phyloP scores from a whole-genome alignment of 371 early-diverging fungal genomes.

The Circinella minor region DNA sequence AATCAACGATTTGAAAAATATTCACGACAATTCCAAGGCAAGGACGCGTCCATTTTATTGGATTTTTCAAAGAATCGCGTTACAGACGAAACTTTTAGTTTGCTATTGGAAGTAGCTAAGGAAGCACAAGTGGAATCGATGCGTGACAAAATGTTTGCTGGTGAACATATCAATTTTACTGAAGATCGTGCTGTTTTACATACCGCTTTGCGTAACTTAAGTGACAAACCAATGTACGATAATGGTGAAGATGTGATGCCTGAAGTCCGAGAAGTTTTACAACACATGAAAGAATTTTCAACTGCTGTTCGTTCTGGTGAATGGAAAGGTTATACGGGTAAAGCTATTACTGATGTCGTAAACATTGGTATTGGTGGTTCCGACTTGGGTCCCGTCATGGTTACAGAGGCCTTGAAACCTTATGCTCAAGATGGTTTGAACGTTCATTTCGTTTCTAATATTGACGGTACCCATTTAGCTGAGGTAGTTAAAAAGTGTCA shows the following conservation, averaged over 20 bases:
- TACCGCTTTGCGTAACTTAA: constrained; percentile 91
- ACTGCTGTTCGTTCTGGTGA: constrained; percentile 85
- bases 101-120: constrained; percentile 82
- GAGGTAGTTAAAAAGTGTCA: constrained; percentile 87
- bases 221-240: constrained; percentile 80
- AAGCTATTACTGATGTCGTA: constrained; percentile 93
- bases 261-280: constrained; percentile 92
- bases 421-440: constrained; percentile 80
- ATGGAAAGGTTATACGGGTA: constrained; percentile 96
- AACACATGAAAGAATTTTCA: constrained; percentile 89
- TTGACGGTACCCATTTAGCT: constrained; percentile 97
- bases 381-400: constrained; percentile 99
- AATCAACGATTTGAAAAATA: constrained; percentile 78
- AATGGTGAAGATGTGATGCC: constrained; percentile 91
- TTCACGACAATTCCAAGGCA: constrained; percentile 76
- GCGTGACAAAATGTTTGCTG: constrained; percentile 93
- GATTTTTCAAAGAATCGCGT: constrained; percentile 96
- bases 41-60: constrained; percentile 75
- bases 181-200: constrained; percentile 98
- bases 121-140: constrained; percentile 87
- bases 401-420: constrained; percentile 95
- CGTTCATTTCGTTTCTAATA: constrained; percentile 97
- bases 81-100: constrained; percentile 76
- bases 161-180: constrained; percentile 97
- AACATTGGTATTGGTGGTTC: constrained; percentile 99